A percentile compares a stretch with the other conserved stretches of the same genome.
phyloP scores from a whole-genome alignment of 202 grass and related monocot species.

The Musa balbisiana region DNA sequence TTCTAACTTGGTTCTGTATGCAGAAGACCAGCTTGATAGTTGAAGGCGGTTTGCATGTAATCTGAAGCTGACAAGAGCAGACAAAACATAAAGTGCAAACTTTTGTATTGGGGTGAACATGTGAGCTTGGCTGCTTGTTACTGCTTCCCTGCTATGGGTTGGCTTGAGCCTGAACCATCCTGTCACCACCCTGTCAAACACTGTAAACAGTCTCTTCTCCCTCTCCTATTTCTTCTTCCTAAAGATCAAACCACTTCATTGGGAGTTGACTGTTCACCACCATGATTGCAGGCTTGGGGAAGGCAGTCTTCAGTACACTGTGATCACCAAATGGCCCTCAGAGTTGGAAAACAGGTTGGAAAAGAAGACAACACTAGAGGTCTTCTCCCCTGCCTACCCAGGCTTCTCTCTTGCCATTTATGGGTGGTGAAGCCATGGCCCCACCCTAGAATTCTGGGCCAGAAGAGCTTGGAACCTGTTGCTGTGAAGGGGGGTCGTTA shows the following conservation, averaged over 20 bases:
- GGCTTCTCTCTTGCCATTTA: neutral
- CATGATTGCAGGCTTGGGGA: neutral
- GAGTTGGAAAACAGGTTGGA: neutral
- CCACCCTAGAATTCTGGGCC: constrained; percentile 3
- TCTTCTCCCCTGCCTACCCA: neutral
- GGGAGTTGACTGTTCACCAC: neutral
- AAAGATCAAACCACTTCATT: neutral
- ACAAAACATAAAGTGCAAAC: neutral
- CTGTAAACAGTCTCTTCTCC: neutral
- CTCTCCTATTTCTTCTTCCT: neutral
- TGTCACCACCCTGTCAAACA: neutral
- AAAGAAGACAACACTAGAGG: neutral
- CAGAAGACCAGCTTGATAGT: too few relatives aligned
- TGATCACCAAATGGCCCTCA: neutral
- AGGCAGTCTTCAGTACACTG: neutral
- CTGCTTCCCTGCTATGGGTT: too few relatives aligned
- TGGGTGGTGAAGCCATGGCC: neutral
- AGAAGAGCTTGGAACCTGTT: neutral
- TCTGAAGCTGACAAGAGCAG: too few relatives aligned
- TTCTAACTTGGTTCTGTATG: too few relatives aligned
- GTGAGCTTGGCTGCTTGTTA: neutral
- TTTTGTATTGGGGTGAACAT: neutral
- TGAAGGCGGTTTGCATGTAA: too few relatives aligned
- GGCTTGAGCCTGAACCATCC: neutral
- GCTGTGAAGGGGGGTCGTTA: neutral